A percentile compares a stretch with the other conserved stretches of the same genome.
Evolutionary conservation across 2,329 filamentous ascomycete species (phyloP).

Genomic region (Penicillium sumatraense): DNA sequence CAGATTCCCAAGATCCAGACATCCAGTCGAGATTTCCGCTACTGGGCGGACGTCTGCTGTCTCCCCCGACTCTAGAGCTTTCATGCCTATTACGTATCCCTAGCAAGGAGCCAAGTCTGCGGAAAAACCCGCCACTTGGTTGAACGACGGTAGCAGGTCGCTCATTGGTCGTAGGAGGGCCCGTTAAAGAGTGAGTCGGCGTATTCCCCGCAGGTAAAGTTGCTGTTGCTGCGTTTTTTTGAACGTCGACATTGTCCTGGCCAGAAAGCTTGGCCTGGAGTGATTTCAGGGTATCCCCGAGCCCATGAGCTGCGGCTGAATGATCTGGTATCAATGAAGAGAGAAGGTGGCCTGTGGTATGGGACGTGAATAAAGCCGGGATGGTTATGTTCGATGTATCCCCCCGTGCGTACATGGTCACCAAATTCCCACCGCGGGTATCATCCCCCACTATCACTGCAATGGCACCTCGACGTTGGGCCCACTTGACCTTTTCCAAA

Average conservation of each 20-base stretch:
- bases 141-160: conserved; percentile 20
- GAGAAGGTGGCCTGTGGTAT: conserved; percentile 90
- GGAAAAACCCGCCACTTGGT: conserved; percentile 42
- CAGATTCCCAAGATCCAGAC: conserved; percentile 67
- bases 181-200: conserved; percentile 40
- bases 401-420: conserved; percentile 98
- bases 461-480: conserved; percentile 83
- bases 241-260: conserved; percentile 23
- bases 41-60: conserved; percentile 69
- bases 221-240: conserved; percentile 31
- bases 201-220: conserved; percentile 26
- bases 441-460: conserved; percentile 95
- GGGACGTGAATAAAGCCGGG: conserved; percentile 90
- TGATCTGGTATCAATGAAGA: conserved; percentile 82
- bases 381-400: conserved; percentile 96
- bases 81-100: conserved; percentile 42
- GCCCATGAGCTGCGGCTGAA: conserved; percentile 63
- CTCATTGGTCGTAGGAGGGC: conserved; percentile 22
- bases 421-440: conserved; percentile 81
- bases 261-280: conserved; percentile 43
- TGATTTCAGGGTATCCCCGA: conserved; percentile 63
- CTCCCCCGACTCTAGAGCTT: conserved; percentile 38
- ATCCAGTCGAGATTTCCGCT: conserved; percentile 79
- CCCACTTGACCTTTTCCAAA: conserved; percentile 96
- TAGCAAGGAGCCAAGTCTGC: conserved; percentile 49